phyloP scores from a whole-genome alignment of 306 rosid species.

The Prunus davidiana region DNA sequence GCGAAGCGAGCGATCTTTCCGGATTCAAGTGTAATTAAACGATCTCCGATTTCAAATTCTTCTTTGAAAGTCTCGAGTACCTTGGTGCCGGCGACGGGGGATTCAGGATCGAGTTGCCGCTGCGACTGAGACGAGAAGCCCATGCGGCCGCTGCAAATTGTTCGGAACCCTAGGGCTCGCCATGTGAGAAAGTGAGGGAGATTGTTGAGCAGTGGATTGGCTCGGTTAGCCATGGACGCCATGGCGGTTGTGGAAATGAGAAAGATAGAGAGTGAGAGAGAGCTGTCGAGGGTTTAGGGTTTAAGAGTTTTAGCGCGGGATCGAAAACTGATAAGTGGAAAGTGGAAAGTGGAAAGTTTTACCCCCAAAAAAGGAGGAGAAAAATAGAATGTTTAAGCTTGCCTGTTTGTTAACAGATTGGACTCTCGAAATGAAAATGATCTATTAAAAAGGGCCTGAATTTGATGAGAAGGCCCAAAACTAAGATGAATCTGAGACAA shows the following conservation, averaged over 20 bases:
- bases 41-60: conserved; percentile 81
- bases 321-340: background rate
- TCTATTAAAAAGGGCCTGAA: background rate
- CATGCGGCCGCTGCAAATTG: conserved; percentile 57
- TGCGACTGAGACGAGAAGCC: conserved; percentile 54
- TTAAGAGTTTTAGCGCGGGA: conserved; percentile 32
- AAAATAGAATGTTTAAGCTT: background rate
- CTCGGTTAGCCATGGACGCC: conserved; percentile 39
- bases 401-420: background rate
- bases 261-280: background rate
- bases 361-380: background rate
- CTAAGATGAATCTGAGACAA: background rate
- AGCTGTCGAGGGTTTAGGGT: conserved; percentile 36
- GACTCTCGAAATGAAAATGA: background rate
- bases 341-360: background rate
- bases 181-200: conserved; percentile 56
- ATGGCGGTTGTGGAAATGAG: conserved; percentile 2
- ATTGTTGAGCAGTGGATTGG: conserved; percentile 45
- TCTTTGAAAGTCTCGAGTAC: conserved; percentile 62
- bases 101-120: conserved; percentile 29
- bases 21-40: conserved; percentile 58
- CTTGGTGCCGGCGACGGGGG: conserved; percentile 39
- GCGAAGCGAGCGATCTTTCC: conserved; percentile 89
- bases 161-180: conserved; percentile 44
- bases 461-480: background rate